phyloP scores from a whole-genome alignment of 805 yeast species.

The Candida easanensis region DNA sequence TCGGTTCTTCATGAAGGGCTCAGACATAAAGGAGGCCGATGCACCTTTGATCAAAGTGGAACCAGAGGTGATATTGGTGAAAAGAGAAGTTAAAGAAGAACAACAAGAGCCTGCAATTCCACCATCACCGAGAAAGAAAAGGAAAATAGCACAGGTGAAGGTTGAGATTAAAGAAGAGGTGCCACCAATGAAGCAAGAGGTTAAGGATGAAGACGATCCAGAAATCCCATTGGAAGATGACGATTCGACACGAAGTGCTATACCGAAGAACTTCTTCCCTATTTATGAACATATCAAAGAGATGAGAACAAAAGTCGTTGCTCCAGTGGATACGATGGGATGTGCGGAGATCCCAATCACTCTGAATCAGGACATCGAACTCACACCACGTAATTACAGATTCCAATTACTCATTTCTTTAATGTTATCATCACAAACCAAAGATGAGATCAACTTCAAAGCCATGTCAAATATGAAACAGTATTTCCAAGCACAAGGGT shows the following conservation, averaged over 20 bases:
- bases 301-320: constrained; percentile 62
- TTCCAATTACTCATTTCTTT: constrained; percentile 76
- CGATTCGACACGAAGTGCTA: neutral
- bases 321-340: constrained; percentile 91
- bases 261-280: constrained; percentile 48
- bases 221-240: neutral
- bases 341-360: constrained; percentile 59
- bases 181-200: constrained; percentile 2
- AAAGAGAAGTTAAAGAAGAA: constrained; percentile 8
- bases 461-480: constrained; percentile 64
- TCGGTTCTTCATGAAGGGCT: constrained; percentile 2
- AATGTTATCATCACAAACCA: constrained; percentile 90
- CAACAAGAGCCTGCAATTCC: constrained; percentile 2
- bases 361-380: constrained; percentile 27
- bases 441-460: constrained; percentile 77
- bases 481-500: constrained; percentile 40
- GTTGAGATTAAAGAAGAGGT: constrained; percentile 1
- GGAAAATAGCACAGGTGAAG: constrained; percentile 1
- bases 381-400: constrained; percentile 42
- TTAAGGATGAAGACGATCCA: neutral
- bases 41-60: constrained; percentile 4
- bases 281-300: constrained; percentile 58
- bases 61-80: neutral
- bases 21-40: neutral
- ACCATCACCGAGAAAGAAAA: constrained; percentile 8